Percentiles rank a stretch among this genome's conserved stretches.
Conservation (phyloP, 257 asterid genomes). For the Capsicum rhomboideum region DNA sequence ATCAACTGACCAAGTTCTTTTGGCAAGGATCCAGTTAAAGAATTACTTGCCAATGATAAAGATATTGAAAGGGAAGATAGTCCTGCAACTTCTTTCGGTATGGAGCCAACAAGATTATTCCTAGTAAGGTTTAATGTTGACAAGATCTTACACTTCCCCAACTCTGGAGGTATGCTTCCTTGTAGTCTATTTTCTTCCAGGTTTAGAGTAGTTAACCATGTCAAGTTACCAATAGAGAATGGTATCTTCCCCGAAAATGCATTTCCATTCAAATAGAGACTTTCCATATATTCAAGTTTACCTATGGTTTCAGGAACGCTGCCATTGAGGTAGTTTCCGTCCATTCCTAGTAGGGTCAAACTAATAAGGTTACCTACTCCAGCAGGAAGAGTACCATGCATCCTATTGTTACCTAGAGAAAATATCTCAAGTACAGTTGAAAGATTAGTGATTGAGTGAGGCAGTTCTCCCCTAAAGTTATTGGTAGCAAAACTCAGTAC, state of each 20-base stretch:
- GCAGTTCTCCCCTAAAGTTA: conserved; percentile 1
- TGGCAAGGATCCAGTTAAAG: conserved; percentile 4
- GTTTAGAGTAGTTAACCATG: not conserved
- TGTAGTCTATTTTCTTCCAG: conserved; percentile 8
- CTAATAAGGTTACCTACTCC: conserved; percentile 8
- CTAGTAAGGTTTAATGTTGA: not conserved
- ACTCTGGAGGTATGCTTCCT: conserved; percentile 10
- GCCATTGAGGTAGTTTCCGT: not conserved
- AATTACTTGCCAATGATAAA: conserved; percentile 2
- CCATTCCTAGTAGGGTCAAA: not conserved
- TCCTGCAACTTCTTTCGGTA: not conserved
- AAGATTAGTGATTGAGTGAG: conserved; percentile 10
- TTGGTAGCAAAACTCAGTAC: conserved; percentile 8
- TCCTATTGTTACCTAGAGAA: conserved; percentile 8
- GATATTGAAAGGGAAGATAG: not conserved
- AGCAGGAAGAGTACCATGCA: conserved; percentile 14
- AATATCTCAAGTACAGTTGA: conserved; percentile 4
- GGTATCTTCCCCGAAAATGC: conserved; percentile 9
- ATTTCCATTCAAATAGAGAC: conserved; percentile 1
- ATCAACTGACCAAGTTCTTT: conserved; percentile 10
- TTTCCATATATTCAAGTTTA: not conserved
- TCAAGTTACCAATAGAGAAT: conserved; percentile 9
- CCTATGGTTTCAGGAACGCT: conserved; percentile 10
- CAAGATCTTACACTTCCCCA: not conserved
- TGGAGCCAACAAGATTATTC: conserved; percentile 9